Evolutionary conservation across 495 filamentous ascomycete species (phyloP), one percentile per base, ranked within the genome.

Genomic region (Antarctomyces pellizariae): DNA sequence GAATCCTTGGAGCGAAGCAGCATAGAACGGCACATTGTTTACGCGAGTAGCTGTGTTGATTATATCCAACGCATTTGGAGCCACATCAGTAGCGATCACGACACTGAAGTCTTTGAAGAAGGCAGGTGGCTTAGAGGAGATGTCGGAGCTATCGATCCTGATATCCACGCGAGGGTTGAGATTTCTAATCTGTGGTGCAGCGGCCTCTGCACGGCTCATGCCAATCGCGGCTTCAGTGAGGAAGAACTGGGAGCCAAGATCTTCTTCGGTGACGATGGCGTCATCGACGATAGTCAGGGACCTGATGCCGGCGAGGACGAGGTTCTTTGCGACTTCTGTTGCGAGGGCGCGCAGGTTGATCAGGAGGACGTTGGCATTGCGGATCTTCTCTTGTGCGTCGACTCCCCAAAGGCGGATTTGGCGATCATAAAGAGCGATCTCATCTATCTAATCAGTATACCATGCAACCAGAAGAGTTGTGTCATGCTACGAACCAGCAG

Each of bases 371-470:
- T 80, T 82, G 26, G 86, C 79, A 16, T 64, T 78, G 32, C 86
- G 82, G 34, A 92, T 75, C 37, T 76, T 80, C 34, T 47, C 74
- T 47, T 97, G 86, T 4, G 89, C 86, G 43, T 90, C 66, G 32
- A 95, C 74, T 26, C 86, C 86, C 86, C 86, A 97, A 16, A 97
- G 67, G n/a, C 86, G 76, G 41, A 95, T 92, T 48, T 97, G 86
- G 12, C 86, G 73, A 49, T 97, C 86, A 50, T 97, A 97, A 13
- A 97, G 66, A 19, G 89, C 89, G 41, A 95, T 91, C 43, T 97
- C 86, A 52, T 92, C 86, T 89, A 35, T 5, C 14, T 7, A 13
- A 7, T 28, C n/a, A n/a, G n/a, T n/a, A n/a, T n/a, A n/a, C n/a
- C n/a, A n/a, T n/a, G n/a, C n/a, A 9, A 7, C 20, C 21, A 5